Base-by-base conservation (phyloP, 2,329 filamentous ascomycete genomes). In the Fusarium sp. region DNA sequence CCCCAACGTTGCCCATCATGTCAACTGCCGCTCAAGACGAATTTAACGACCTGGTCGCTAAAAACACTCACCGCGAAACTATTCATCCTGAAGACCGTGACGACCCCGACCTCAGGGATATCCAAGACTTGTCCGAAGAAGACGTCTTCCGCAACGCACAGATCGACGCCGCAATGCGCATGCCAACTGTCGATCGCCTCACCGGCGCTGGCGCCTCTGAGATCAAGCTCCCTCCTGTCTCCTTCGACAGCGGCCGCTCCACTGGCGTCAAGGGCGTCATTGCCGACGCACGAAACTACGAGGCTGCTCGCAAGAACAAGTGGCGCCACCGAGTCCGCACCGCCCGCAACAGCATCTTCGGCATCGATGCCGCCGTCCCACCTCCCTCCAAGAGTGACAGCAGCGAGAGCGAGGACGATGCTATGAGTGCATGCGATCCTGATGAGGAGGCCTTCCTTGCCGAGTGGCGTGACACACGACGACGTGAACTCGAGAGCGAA, bases 221-320 rank as follows among this genome's bases (percentile, higher is more conserved):
- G 53, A 75, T 91, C 70, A 83, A 82, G 71, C 84, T 90, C 58
- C 86, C 86, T 13, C 86, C 85, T 9, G 79, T 79, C 11, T 82
- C 80, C 52, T 88, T 89, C 70, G 85, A 91, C 73, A 85, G 80
- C 49, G 88, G 89, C 54, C 84, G 86, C 65, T 88, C 90, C 66
- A 94, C 91, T 3, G 91, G 91, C 42, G 91, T 93, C 66, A 94
- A 94, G 79, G 91, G 91, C 61, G 91, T 95, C 75, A 94, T 95
- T 71, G 90, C 91, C 68, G 91, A 95, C 72, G 91, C 91, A 33
- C 84, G 90, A 70, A 87, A 88, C 70, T 94, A 89, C 75, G 89
- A 92, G 77, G 81, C 85, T 69, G 89, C 89, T 11, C 82, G 83
- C 66, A 81, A 81, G 70, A 77, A 71, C 67, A 84, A 83, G 62